A percentile compares a stretch with the other conserved stretches of the same genome.
phyloP scores from a whole-genome alignment of 2,329 filamentous ascomycete species.

The Tolypocladium sp. region DNA sequence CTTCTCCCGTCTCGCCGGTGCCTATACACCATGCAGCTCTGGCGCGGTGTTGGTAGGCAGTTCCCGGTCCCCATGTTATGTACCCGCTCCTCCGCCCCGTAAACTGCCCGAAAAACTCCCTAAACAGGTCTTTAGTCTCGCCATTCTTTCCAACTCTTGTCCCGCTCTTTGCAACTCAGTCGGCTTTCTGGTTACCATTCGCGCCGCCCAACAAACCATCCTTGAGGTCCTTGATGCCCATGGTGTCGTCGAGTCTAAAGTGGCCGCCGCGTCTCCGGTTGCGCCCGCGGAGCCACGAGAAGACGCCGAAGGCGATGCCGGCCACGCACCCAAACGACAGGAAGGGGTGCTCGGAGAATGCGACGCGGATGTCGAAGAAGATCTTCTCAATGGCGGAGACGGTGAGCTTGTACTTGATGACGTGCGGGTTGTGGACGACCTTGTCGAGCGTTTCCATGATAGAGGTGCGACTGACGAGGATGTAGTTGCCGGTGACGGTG shows the following conservation, averaged over 20 bases:
- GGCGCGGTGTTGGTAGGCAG: neutral
- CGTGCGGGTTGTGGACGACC: constrained; percentile 57
- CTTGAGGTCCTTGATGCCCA: constrained; percentile 45
- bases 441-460: constrained; percentile 81
- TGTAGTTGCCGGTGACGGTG: constrained; percentile 80
- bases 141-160: neutral
- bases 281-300: constrained; percentile 46
- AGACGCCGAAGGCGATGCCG: constrained; percentile 42
- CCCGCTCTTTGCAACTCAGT: constrained; percentile 11
- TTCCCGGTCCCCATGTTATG: neutral
- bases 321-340: constrained; percentile 48
- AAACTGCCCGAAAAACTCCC: neutral
- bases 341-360: constrained; percentile 50
- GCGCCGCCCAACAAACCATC: constrained; percentile 53
- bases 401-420: constrained; percentile 71
- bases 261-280: constrained; percentile 46
- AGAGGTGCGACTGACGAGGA: constrained; percentile 79
- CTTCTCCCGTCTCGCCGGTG: neutral
- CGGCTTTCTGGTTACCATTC: constrained; percentile 24
- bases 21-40: neutral
- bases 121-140: neutral
- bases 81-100: neutral
- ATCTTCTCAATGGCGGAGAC: constrained; percentile 62
- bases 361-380: constrained; percentile 55
- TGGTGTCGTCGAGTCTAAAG: constrained; percentile 52